These are phyloP conservation scores for Coniochaeta ligniaria DNA, from an alignment of 2,329 filamentous ascomycete species.

Conservation along the genomic window DNA sequence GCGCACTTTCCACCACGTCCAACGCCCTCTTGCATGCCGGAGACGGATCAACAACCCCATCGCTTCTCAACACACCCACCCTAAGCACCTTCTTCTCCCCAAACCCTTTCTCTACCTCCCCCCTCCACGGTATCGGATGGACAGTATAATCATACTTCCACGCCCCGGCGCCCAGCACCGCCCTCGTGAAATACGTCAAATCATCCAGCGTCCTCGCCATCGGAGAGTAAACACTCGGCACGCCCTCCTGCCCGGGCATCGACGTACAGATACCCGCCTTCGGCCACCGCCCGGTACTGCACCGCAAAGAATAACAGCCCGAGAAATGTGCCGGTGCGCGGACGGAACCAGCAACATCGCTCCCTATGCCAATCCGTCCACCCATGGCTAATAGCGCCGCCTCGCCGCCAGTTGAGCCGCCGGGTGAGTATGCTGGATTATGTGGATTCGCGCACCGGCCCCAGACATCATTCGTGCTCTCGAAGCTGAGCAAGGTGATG, in stretches of 20 bases:
- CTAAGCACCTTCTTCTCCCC: constrained; percentile 55
- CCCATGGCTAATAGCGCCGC: constrained; percentile 73
- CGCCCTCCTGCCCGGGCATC: constrained; percentile 88
- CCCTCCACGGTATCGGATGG: constrained; percentile 76
- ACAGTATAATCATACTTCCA: constrained; percentile 86
- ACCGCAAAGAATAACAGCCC: constrained; percentile 80
- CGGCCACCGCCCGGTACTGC: constrained; percentile 85
- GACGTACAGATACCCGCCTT: constrained; percentile 77
- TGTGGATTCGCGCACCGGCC: constrained; percentile 78
- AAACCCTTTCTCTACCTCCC: constrained; percentile 51
- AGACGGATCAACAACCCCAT: constrained; percentile 77
- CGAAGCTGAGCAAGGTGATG: constrained; percentile 79
- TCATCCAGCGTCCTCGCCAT: constrained; percentile 86
- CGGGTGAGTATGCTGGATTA: constrained; percentile 75
- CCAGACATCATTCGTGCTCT: constrained; percentile 74
- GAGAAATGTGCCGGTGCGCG: constrained; percentile 82
- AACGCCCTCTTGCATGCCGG: constrained; percentile 78
- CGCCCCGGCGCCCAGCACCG: constrained; percentile 68
- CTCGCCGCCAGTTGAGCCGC: constrained; percentile 85
- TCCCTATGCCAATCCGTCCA: constrained; percentile 82
- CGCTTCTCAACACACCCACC: constrained; percentile 71
- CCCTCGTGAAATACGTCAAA: constrained; percentile 74
- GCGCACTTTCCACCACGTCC: constrained; percentile 60
- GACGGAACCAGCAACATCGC: constrained; percentile 85
- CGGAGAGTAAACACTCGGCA: constrained; percentile 82